Evolutionary conservation across 352 stramenopile genomes (phyloP).

Genomic region (Blastocystis sp.): DNA sequence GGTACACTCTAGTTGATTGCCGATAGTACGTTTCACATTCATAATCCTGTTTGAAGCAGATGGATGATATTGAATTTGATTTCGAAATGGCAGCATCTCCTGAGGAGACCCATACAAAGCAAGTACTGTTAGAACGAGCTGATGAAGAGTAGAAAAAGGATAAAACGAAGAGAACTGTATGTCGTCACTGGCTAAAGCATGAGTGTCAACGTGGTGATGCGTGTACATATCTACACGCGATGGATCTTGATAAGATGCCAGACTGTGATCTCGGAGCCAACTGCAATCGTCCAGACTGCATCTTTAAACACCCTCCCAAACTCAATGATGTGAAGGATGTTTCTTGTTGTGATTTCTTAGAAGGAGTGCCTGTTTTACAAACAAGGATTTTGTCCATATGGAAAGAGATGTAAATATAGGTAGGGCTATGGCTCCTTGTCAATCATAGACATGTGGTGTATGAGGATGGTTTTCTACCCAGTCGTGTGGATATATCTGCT

Average conservation of each 20-base stretch:
- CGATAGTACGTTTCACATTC: no score
- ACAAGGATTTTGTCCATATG: constrained; percentile 13
- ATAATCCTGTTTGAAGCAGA: no score
- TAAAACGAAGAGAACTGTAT: background rate
- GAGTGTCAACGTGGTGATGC: constrained; percentile 23
- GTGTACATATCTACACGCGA: constrained; percentile 9
- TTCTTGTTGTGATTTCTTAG: background rate
- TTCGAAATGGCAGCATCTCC: background rate
- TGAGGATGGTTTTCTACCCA: background rate
- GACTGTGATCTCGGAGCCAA: background rate
- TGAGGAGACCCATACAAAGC: background rate
- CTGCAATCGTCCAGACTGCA: background rate
- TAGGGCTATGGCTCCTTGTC: background rate
- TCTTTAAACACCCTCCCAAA: background rate
- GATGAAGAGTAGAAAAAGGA: background rate
- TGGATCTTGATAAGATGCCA: background rate
- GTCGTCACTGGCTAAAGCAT: constrained; percentile 2
- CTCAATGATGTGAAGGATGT: background rate
- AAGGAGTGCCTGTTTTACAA: constrained; percentile 33
- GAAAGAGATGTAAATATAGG: background rate
- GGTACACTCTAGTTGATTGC: no score
- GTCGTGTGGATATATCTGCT: background rate
- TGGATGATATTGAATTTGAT: background rate
- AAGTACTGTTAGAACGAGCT: background rate
- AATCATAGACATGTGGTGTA: background rate